Evolutionary conservation across 2,329 filamentous ascomycete species (phyloP), one percentile per base, ranked within the genome.

Genomic region (Penicillium sp.): DNA sequence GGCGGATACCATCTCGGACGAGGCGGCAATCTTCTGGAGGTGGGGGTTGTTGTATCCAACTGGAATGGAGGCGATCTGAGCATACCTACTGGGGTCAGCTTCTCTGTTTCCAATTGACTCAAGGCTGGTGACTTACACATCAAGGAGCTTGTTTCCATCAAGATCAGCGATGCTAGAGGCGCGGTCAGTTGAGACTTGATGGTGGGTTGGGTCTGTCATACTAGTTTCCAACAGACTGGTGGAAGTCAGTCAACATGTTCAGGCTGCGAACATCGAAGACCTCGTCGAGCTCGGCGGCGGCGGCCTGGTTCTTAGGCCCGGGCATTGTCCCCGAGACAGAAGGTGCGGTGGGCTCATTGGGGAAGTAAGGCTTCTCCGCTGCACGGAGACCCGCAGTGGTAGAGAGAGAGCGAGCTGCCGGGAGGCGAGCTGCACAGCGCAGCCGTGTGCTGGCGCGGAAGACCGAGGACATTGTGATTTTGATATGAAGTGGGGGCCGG

Each of bases 61-160:
- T 4, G 91, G 89, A 65, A 96, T 96, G 40, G 90, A 96, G 60
- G 91, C 91, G 69, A 96, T 96, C 76, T 96, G 91, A 49, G 91
- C 89, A 70, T 93, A 93, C 9, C 51, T 53, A 23, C 12, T 27
- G 21, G 31, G 25, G 38, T 53, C 46, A 53, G 51, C 16, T 21
- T n/a, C 7, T 21, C 3, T 49, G 0, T 10, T 47, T 25, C 10
- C 37, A 42, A 42, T 53, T 42, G 51, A 21, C n/a, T 49, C 25
- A 21, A 4, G 7, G 4, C 6, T 38, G 38, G 29, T 34, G 4
- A 69, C 75, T 65, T 72, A 79, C 69, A 81, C 79, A 70, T 81
- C 79, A 35, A 81, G 70, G 35, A 80, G 69, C 46, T 79, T 67
- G 64, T 81, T 81, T 49, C 79, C 79, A 65, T 81, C 79, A 29